phyloP scores from a whole-genome alignment of 164 flowering plant species.

The Vitis rupestris region DNA sequence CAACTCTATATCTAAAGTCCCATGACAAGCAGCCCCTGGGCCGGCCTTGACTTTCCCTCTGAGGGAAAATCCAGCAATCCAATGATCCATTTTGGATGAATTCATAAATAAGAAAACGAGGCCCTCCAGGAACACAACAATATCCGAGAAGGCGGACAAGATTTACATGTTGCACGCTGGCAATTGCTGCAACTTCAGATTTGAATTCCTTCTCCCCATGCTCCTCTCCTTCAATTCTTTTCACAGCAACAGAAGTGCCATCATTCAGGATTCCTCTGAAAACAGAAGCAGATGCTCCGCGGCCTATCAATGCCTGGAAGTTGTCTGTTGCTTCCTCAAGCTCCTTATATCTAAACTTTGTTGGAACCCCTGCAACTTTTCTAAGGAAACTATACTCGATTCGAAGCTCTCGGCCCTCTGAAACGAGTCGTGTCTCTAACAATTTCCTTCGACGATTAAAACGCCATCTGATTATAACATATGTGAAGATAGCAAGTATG shows the following conservation, averaged over 20 bases:
- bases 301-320: slow-evolving; percentile 57
- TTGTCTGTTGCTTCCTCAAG: slow-evolving; percentile 71
- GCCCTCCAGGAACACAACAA: slow-evolving; percentile 41
- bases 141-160: slow-evolving; percentile 77
- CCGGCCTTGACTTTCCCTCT: slow-evolving; percentile 4
- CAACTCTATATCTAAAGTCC: slow-evolving; percentile 64
- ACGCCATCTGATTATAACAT: slow-evolving; percentile 25
- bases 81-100: slow-evolving; percentile 68
- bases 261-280: slow-evolving; percentile 76
- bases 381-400: slow-evolving; percentile 80
- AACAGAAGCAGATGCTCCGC: slow-evolving; percentile 76
- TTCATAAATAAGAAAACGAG: slow-evolving; percentile 69
- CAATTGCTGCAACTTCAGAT: slow-evolving; percentile 83
- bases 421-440: slow-evolving; percentile 27
- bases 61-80: slow-evolving; percentile 77
- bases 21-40: slow-evolving; percentile 59
- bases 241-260: slow-evolving; percentile 80
- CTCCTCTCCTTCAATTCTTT: slow-evolving; percentile 61
- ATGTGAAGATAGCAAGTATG: slow-evolving; percentile 37
- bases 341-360: slow-evolving; percentile 58
- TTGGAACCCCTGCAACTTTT: slow-evolving; percentile 81
- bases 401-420: slow-evolving; percentile 66
- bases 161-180: slow-evolving; percentile 78
- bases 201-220: slow-evolving; percentile 71
- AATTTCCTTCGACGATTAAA: slow-evolving; percentile 23